These are phyloP conservation scores for Mayamaea pseudoterrestris DNA, from an alignment of 108 stramenopile genomes.

Conservation along the genomic window DNA sequence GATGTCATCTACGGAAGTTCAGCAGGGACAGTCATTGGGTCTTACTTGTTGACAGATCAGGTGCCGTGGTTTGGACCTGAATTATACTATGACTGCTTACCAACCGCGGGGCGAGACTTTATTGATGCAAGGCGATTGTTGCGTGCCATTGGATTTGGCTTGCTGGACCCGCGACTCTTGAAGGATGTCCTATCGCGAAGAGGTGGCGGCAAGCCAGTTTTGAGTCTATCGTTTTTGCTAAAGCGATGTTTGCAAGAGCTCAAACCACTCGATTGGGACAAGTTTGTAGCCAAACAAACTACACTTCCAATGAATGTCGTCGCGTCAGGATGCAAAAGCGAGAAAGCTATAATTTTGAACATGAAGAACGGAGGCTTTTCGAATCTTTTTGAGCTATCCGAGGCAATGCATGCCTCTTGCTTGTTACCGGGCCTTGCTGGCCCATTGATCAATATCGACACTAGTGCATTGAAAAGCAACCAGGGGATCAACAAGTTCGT, in stretches of 20 bases:
- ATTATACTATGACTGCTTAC: slow-evolving; percentile 86
- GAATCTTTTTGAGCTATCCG: slow-evolving; percentile 62
- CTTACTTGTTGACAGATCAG: slow-evolving; percentile 80
- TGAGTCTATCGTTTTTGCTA: slow-evolving; percentile 80
- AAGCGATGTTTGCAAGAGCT: slow-evolving; percentile 62
- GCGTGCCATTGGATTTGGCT: slow-evolving; percentile 74
- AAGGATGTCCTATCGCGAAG: slow-evolving; percentile 64
- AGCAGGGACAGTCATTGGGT: slow-evolving; percentile 80
- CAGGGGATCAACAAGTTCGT: slow-evolving; percentile 28
- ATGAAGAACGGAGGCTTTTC: slow-evolving; percentile 67
- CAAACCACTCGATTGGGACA: slow-evolving; percentile 88
- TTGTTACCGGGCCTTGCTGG: slow-evolving; percentile 92
- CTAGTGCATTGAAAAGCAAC: slow-evolving; percentile 1
- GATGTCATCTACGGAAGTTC: slow-evolving; percentile 91
- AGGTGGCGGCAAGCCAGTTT: slow-evolving; percentile 73
- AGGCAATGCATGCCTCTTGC: slow-evolving; percentile 85
- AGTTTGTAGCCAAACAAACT: slow-evolving; percentile 68
- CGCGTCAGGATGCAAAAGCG: slow-evolving; percentile 63
- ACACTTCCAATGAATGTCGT: slow-evolving; percentile 84
- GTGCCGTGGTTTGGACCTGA: slow-evolving; percentile 90
- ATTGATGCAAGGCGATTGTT: slow-evolving; percentile 78
- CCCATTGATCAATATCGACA: slow-evolving; percentile 62
- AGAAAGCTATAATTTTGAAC: slow-evolving; percentile 61
- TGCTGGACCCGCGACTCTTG: slow-evolving; percentile 69
- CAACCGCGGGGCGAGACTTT: slow-evolving; percentile 66